Base-by-base conservation (phyloP, 148 eudicot genomes). In the Limonium bicolor region DNA sequence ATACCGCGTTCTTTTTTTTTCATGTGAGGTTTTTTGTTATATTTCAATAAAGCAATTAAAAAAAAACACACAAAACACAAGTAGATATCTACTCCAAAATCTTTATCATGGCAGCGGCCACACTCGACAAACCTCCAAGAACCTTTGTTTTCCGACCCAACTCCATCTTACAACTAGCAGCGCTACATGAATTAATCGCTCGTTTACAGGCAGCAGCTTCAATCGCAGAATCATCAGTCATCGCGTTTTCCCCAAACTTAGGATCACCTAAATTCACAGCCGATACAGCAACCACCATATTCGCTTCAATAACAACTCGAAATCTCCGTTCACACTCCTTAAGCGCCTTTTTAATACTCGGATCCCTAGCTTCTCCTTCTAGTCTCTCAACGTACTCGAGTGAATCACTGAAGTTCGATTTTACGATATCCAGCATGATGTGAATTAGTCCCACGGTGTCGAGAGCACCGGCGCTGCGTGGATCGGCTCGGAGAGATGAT, bases 221-320 rank as follows among this genome's bases (percentile, higher is more conserved):
- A 14, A 53, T 64, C 30, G 65, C 69, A 12, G 74, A 47, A 51
- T 63, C 69, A n/a, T n/a, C n/a, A 24, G 41, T n/a, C 74, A 69
- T 69, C 6, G 74, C 74, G 30, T 60, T 34, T 6, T 63, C 74
- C 2, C 69, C 74, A n/a, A 69, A 69, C 20, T 69, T 69, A 3
- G 74, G 74, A 26, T 58, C 44, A 20, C 74, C 74, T 16, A 42
- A 29, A 15, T 42, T 46, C 12, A 69, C 74, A 0, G 74, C 69
- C 7, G 49, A 44, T 0, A 40, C 53, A 4, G 74, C 74, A 1
- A 36, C 26, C 4, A 18, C 39, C 4, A 69, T 55, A 10, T 50
- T 55, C 7, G 26, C 27, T 11, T 50, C 51, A 6, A 69, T 2
- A 47, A 69, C 74, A 0, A 59, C 47, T 23, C 26, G 13, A 20